Evolutionary conservation across 2,329 filamentous ascomycete species (phyloP).

Genomic region (Verticillium isaacii): DNA sequence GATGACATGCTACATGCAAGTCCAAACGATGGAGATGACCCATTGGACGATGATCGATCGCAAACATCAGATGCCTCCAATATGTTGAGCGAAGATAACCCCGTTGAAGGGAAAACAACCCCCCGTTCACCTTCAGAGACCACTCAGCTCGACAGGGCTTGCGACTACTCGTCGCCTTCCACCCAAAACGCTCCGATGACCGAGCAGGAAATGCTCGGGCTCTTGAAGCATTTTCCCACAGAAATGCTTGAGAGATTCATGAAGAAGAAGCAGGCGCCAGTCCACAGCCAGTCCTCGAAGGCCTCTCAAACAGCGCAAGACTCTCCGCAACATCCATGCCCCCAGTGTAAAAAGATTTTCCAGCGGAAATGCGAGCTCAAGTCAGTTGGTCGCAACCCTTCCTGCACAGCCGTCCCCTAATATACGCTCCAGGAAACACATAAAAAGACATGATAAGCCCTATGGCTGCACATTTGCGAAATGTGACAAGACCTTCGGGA

Average conservation of each 20-base stretch:
- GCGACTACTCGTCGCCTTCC: neutral
- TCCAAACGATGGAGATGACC: neutral
- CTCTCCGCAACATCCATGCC: neutral
- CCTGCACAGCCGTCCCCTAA: conserved; percentile 13
- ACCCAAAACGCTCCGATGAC: neutral
- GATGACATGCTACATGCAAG: neutral
- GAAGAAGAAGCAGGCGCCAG: conserved; percentile 13
- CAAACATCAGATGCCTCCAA: neutral
- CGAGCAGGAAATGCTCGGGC: neutral
- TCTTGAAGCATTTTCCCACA: conserved; percentile 23
- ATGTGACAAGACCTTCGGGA: conserved; percentile 76
- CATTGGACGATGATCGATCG: neutral
- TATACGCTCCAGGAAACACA: conserved; percentile 62
- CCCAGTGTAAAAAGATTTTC: conserved; percentile 40
- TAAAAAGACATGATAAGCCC: conserved; percentile 74
- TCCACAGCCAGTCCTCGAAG: neutral
- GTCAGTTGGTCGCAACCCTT: conserved; percentile 28
- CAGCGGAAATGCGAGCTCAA: conserved; percentile 51
- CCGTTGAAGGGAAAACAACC: neutral
- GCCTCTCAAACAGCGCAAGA: no score
- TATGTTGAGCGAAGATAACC: neutral
- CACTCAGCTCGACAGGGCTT: neutral
- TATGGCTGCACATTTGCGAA: conserved; percentile 73
- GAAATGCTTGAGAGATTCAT: conserved; percentile 27
- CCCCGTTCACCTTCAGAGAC: neutral